Percentiles rank a stretch among this genome's conserved stretches.
Evolutionary conservation across 2,329 filamentous ascomycete genomes (phyloP).

Genomic region (Sclerotinia trifoliorum): DNA sequence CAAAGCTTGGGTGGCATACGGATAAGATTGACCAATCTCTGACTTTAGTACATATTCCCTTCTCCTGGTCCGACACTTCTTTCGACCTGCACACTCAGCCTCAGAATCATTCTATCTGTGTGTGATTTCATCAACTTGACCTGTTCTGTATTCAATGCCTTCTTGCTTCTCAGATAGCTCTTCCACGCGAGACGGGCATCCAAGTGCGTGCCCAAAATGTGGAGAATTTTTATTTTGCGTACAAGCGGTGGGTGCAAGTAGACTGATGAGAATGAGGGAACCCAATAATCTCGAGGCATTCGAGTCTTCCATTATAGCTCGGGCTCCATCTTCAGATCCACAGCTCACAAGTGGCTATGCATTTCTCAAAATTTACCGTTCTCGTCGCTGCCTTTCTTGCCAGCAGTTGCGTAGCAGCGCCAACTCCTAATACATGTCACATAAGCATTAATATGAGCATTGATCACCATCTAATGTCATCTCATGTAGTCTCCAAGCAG

Average conservation of each 20-base stretch:
- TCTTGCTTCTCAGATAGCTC: not conserved
- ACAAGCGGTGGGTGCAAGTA: constrained; percentile 2
- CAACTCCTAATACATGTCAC: too few species aligned
- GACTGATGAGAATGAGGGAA: not conserved
- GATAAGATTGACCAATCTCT: not conserved
- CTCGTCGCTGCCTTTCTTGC: too few species aligned
- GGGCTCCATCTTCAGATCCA: too few species aligned
- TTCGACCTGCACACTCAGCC: not conserved
- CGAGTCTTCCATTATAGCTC: not conserved
- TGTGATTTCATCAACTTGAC: not conserved
- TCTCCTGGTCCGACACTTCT: not conserved
- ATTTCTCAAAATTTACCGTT: too few species aligned
- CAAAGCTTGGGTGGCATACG: not conserved
- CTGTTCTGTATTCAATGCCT: not conserved
- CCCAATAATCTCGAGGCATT: constrained; percentile 3
- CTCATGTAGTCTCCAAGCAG: too few species aligned
- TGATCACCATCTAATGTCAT: too few species aligned
- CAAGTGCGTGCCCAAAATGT: not conserved
- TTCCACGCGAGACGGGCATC: not conserved
- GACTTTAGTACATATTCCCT: not conserved
- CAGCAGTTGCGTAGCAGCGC: too few species aligned
- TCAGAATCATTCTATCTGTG: not conserved
- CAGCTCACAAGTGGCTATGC: too few species aligned
- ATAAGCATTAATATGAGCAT: too few species aligned
- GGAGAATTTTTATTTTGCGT: not conserved